phyloP scores from a whole-genome alignment of 1,284 basidiomycete genomes.

The Meira miltonrushii region DNA sequence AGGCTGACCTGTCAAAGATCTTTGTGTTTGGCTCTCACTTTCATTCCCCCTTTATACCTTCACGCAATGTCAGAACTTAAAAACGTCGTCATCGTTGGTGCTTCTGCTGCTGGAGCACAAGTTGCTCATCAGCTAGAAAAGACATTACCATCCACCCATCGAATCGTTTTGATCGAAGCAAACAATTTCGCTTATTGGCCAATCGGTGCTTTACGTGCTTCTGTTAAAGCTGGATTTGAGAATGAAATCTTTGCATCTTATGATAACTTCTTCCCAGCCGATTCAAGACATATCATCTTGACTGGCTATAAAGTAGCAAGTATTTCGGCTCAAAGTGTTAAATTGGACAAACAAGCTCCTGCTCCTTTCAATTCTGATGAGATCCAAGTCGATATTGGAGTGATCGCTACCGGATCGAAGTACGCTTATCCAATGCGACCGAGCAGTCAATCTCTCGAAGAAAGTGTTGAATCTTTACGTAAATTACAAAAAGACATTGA shows the following conservation, averaged over 20 bases:
- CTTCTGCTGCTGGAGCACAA: conserved; percentile 20
- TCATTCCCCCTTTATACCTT: not conserved
- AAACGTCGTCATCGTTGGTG: conserved; percentile 36
- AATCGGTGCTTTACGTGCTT: conserved; percentile 52
- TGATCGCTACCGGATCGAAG: conserved; percentile 22
- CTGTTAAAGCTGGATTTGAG: conserved; percentile 53
- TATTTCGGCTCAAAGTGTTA: not conserved
- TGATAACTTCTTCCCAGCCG: conserved; percentile 9
- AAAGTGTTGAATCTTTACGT: conserved; percentile 17
- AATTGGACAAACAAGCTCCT: not conserved
- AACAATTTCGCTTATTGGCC: conserved; percentile 52
- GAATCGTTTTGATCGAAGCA: conserved; percentile 55
- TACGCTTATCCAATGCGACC: conserved; percentile 19
- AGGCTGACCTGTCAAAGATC: no score
- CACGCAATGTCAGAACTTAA: conserved; percentile 12
- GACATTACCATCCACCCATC: conserved; percentile 50
- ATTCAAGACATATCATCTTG: conserved; percentile 15
- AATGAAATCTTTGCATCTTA: conserved; percentile 12
- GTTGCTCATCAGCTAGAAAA: conserved; percentile 47
- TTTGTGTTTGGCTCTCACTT: no score
- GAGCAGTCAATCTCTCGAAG: conserved; percentile 9
- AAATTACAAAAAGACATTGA: conserved; percentile 21
- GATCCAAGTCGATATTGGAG: conserved; percentile 18
- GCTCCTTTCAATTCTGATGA: conserved; percentile 4
- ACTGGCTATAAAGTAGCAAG: conserved; percentile 6